Evolutionary conservation across 257 asterid genomes (phyloP).

Genomic region (Penstemon barbatus): DNA sequence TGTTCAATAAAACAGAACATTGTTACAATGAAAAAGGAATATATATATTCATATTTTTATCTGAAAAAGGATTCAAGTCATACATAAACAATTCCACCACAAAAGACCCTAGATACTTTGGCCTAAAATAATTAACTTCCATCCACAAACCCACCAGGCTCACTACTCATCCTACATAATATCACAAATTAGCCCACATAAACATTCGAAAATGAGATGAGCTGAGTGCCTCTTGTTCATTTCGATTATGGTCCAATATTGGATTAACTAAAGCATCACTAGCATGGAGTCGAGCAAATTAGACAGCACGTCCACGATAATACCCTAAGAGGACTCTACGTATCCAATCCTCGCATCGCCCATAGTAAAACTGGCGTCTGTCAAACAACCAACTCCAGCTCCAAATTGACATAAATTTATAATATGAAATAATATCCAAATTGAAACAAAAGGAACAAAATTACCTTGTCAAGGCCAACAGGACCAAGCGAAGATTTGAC

Average conservation of each 20-base stretch:
- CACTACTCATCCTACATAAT: not conserved
- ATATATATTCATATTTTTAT: not conserved
- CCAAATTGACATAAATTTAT: not conserved
- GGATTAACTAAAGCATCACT: not conserved
- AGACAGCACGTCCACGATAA: slow-evolving; percentile 17
- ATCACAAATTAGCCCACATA: not conserved
- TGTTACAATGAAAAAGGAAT: not conserved
- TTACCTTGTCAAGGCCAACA: slow-evolving; percentile 96
- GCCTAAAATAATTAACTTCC: not conserved
- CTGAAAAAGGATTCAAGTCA: too few species aligned
- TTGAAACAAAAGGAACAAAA: not conserved
- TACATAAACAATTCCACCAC: not conserved
- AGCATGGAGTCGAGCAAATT: slow-evolving; percentile 1
- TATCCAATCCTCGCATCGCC: slow-evolving; percentile 19
- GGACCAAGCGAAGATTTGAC: slow-evolving; percentile 98
- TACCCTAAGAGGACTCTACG: too few species aligned
- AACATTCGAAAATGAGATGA: not conserved
- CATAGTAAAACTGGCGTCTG: not conserved
- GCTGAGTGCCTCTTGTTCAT: slow-evolving; percentile 1
- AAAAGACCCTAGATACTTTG: too few species aligned
- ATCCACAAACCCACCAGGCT: not conserved
- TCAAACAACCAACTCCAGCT: not conserved
- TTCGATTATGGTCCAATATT: not conserved
- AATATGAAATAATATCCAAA: not conserved
- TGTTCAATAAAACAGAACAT: not conserved